Evolutionary conservation across 2,329 filamentous ascomycete genomes (phyloP), one percentile per base, ranked within the genome.

Genomic region (Aotearoamyces nothofagi): DNA sequence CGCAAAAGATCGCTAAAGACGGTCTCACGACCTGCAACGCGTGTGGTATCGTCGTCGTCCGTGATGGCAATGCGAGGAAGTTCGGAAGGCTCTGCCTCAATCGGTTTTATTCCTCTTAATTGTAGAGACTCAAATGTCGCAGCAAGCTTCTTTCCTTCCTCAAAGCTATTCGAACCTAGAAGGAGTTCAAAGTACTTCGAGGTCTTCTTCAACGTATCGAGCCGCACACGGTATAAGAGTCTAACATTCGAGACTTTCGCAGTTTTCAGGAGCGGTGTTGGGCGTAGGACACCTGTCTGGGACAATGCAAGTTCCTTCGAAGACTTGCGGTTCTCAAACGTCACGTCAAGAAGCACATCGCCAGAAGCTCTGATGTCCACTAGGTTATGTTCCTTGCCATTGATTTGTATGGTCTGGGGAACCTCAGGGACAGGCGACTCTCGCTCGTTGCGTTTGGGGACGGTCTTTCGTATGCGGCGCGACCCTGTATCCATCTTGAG

Each of bases 101-200:
- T 53, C 2, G 71, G 58, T 24, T 55, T 56, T 15, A 64, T 41
- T 29, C 63, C 58, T 14, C 52, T 47, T 13, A 37, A 19, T 3
- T 54, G 51, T 10, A 83, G 57, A 3, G 52, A 49, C 4, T 54
- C 56, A 24, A 78, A 61, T 5, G 57, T 54, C 3, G 57, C 55
- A 8, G 59, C 51, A 22, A 83, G 57, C 19, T 60, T 48, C 26
- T 60, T 58, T 5, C 68, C 66, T 53, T 84, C 76, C 30, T 63
- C 56, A 46, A 82, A 80, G 31, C 68, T 57, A 3, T 58, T 58
- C 36, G 74, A 66, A 7, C 68, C 65, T 3, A 84, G 59, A 10
- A 84, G 60, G 32, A 69, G 70, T 31, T 61, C 61, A 47, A 84
- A 84, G 50, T 82, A 84, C 32, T 66, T 66, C 4, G 78, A 83